These are phyloP conservation scores for Byssothecium circinans DNA, from an alignment of 2,329 filamentous ascomycete species.

Conservation along the genomic window DNA sequence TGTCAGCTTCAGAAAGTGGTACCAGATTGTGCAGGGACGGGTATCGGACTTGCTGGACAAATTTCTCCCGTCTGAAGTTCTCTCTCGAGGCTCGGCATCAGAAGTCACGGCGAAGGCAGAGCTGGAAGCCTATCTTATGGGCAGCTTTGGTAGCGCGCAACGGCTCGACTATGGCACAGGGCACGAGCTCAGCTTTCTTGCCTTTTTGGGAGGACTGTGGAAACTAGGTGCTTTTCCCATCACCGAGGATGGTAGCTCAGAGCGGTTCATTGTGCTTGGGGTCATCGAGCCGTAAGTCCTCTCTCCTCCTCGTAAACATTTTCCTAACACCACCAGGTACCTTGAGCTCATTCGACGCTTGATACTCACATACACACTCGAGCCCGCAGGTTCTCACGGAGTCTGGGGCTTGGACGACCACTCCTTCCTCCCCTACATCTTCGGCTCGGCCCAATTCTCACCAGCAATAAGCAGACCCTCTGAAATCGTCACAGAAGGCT, in stretches of 20 bases:
- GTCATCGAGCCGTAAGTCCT: conserved; percentile 74
- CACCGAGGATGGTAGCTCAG: conserved; percentile 59
- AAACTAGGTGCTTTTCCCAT: conserved; percentile 78
- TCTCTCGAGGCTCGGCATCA: conserved; percentile 36
- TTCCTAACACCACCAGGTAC: conserved; percentile 58
- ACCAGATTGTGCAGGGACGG: conserved; percentile 65
- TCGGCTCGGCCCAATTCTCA: conserved; percentile 87
- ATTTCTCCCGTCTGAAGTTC: conserved; percentile 56
- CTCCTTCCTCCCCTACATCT: conserved; percentile 89
- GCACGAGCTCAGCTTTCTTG: conserved; percentile 91
- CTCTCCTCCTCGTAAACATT: not conserved
- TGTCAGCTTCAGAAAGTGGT: conserved; percentile 84
- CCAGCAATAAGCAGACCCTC: conserved; percentile 64
- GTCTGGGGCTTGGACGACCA: conserved; percentile 99
- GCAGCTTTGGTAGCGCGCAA: conserved; percentile 84
- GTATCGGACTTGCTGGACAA: conserved; percentile 59
- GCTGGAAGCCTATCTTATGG: conserved; percentile 76
- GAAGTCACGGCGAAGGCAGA: conserved; percentile 62
- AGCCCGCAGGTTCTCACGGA: conserved; percentile 93
- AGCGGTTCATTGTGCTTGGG: conserved; percentile 78
- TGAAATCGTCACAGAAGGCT: conserved; percentile 75
- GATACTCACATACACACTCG: conserved; percentile 87
- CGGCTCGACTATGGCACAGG: conserved; percentile 94
- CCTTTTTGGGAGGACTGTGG: conserved; percentile 88
- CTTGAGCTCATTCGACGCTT: conserved; percentile 77